Evolutionary conservation across 768 basidiomycete species (phyloP).

Genomic region (Clitopilus passeckerianus): DNA sequence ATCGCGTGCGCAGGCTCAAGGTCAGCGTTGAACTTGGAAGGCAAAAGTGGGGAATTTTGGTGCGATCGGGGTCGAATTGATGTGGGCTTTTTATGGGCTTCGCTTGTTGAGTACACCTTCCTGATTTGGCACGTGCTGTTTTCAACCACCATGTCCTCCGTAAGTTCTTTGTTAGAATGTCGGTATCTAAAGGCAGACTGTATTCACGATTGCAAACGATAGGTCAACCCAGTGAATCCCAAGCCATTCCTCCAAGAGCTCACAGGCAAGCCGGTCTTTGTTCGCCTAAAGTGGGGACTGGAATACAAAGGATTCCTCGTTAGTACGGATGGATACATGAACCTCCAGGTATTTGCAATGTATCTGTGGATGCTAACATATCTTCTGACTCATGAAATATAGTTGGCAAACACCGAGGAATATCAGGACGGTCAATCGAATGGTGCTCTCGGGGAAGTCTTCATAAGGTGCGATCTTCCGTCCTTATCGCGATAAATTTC

Average conservation of each 20-base stretch:
- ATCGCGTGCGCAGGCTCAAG: conserved; percentile 33
- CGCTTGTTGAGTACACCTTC: conserved; percentile 13
- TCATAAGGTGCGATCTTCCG: conserved; percentile 72
- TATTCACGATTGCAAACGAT: background rate
- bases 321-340: conserved; percentile 99
- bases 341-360: conserved; percentile 72
- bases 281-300: conserved; percentile 96
- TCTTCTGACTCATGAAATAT: background rate
- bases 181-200: background rate
- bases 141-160: conserved; percentile 61
- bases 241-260: conserved; percentile 99
- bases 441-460: conserved; percentile 96
- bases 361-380: background rate
- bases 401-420: conserved; percentile 99
- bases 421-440: conserved; percentile 95
- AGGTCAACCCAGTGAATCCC: conserved; percentile 94
- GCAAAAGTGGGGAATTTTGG: background rate
- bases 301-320: conserved; percentile 99
- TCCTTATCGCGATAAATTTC: conserved; percentile 1
- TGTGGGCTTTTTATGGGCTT: conserved; percentile 2
- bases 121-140: conserved; percentile 36
- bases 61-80: conserved; percentile 1
- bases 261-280: conserved; percentile 94
- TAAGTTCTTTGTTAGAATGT: conserved; percentile 34
- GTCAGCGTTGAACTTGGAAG: conserved; percentile 3